Evolutionary conservation across 2,329 filamentous ascomycete genomes (phyloP).

Genomic region (Aureobasidium sp.): DNA sequence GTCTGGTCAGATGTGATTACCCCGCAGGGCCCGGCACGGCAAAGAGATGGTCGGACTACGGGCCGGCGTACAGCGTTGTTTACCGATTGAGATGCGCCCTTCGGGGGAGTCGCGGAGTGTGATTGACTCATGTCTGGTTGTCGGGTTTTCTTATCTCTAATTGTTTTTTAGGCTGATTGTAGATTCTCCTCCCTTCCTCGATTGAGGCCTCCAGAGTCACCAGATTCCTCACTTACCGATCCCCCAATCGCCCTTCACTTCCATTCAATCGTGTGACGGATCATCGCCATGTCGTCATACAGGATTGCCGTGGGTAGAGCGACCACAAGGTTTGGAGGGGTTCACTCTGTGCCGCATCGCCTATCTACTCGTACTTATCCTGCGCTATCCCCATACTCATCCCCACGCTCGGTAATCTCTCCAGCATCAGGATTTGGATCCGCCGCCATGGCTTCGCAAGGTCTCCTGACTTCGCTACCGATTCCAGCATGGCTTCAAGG

Average conservation of each 20-base stretch:
- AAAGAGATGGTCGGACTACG: neutral
- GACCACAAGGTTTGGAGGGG: neutral
- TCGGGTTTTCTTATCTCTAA: neutral
- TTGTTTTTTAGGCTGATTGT: slow-evolving; percentile 11
- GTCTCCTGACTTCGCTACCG: slow-evolving; percentile 1
- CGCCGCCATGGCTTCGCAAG: slow-evolving; percentile 1
- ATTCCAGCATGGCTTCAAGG: slow-evolving; percentile 1
- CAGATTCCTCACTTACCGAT: neutral
- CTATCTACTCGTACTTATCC: slow-evolving; percentile 12
- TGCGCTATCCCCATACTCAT: neutral
- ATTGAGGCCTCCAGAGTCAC: neutral
- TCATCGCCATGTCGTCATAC: slow-evolving; percentile 9
- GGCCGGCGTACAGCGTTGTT: neutral
- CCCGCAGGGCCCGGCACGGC: neutral
- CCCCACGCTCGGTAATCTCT: slow-evolving; percentile 3
- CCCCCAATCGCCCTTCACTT: neutral
- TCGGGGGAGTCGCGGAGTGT: neutral
- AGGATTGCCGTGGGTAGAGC: slow-evolving; percentile 6
- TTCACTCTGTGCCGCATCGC: slow-evolving; percentile 2
- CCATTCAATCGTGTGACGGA: neutral
- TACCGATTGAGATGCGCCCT: neutral
- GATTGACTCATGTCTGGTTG: slow-evolving; percentile 6
- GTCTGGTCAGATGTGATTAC: too few species aligned
- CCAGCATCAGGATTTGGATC: neutral
- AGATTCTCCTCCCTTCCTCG: neutral